A percentile compares a stretch with the other conserved stretches of the same genome.
phyloP scores from a whole-genome alignment of 148 eudicot species.

The Persicaria maculosa region DNA sequence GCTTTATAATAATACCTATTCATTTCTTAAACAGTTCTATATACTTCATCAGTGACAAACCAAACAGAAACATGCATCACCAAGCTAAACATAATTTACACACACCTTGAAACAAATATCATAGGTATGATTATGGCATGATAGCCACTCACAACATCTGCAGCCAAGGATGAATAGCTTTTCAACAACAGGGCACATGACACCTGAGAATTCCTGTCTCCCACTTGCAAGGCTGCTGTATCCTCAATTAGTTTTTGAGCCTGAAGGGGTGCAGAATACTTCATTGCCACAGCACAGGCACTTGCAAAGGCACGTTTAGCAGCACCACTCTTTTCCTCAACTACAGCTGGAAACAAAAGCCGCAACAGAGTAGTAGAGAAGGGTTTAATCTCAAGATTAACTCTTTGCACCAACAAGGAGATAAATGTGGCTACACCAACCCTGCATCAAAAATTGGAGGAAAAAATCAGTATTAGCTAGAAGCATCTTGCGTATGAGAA shows the following conservation, averaged over 20 bases:
- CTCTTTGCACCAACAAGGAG: slow-evolving; percentile 78
- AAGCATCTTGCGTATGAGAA: slow-evolving; percentile 2
- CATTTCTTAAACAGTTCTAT: neutral
- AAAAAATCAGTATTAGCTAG: neutral
- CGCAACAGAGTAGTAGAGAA: slow-evolving; percentile 59
- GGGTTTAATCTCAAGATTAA: slow-evolving; percentile 70
- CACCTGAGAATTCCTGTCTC: slow-evolving; percentile 82
- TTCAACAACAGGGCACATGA: slow-evolving; percentile 81
- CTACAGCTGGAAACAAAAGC: slow-evolving; percentile 67
- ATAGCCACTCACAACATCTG: slow-evolving; percentile 71
- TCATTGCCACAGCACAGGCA: slow-evolving; percentile 82
- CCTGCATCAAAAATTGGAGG: slow-evolving; percentile 37
- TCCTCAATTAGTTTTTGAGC: slow-evolving; percentile 76
- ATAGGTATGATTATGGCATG: slow-evolving; percentile 67
- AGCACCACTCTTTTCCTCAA: slow-evolving; percentile 75
- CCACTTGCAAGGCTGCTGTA: slow-evolving; percentile 66
- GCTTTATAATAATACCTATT: neutral
- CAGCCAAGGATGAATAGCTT: slow-evolving; percentile 71
- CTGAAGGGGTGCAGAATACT: slow-evolving; percentile 63
- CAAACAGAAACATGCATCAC: neutral
- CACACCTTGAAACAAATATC: slow-evolving; percentile 77
- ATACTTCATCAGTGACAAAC: neutral
- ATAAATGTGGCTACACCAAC: slow-evolving; percentile 94
- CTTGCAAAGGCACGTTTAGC: slow-evolving; percentile 91
- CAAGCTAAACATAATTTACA: slow-evolving; percentile 8